Percentiles rank a stretch among this genome's conserved stretches.
Conservation (phyloP, 1,284 basidiomycete genomes). For the Phellinidium pouzarii region DNA sequence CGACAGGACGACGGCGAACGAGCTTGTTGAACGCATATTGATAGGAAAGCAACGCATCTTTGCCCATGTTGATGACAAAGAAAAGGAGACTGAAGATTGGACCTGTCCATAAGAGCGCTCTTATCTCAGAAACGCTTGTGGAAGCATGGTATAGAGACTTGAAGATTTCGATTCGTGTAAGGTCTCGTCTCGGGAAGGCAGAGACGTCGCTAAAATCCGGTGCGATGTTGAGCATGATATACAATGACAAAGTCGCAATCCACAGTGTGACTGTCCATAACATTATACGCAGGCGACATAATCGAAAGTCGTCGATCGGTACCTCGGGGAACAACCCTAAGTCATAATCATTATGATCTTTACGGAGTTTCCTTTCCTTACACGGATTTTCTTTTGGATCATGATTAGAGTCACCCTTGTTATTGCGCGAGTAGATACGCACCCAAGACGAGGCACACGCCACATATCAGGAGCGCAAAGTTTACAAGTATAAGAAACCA, state of each 20-base stretch:
- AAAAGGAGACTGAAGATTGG: slow-evolving; percentile 9
- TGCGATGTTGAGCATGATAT: neutral
- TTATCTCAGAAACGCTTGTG: neutral
- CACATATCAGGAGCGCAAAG: slow-evolving; percentile 42
- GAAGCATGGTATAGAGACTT: neutral
- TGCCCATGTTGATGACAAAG: slow-evolving; percentile 8
- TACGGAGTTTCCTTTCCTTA: too few relatives aligned
- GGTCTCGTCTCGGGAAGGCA: neutral
- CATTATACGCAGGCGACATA: slow-evolving; percentile 2
- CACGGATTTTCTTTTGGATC: too few relatives aligned
- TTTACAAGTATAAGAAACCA: slow-evolving; percentile 48
- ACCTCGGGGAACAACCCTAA: slow-evolving; percentile 5
- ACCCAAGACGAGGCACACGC: neutral
- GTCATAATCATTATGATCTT: too few relatives aligned
- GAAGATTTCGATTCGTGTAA: slow-evolving; percentile 9
- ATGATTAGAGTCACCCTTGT: neutral
- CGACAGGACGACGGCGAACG: neutral
- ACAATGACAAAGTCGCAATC: neutral
- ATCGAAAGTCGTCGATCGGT: neutral
- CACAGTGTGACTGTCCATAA: slow-evolving; percentile 2
- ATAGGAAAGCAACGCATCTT: slow-evolving; percentile 3
- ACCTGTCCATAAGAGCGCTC: slow-evolving; percentile 7
- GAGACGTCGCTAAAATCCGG: neutral
- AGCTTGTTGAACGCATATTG: slow-evolving; percentile 4
- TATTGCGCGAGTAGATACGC: neutral